Evolutionary conservation across 805 yeast genomes (phyloP).

Genomic region (Metschnikowia amazonensis): DNA sequence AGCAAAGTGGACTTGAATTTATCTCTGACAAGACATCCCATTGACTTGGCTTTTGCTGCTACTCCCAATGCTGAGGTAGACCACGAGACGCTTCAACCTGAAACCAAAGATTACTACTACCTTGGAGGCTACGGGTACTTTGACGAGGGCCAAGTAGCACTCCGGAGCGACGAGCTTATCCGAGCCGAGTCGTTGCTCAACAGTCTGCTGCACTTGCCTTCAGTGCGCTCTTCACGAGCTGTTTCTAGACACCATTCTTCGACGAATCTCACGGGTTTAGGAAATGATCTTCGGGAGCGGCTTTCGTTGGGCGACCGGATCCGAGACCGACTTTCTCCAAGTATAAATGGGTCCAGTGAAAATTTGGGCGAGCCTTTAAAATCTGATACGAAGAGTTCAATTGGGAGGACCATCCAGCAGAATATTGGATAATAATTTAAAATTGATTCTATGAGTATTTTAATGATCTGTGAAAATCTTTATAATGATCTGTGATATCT

Average conservation of each 20-base stretch:
- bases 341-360: conserved; percentile 3
- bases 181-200: conserved; percentile 31
- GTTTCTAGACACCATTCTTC: conserved; percentile 32
- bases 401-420: not conserved
- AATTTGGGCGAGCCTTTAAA: not conserved
- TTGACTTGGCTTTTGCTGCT: conserved; percentile 17
- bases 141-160: conserved; percentile 64
- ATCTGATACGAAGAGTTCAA: not conserved
- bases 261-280: conserved; percentile 21
- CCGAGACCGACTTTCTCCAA: conserved; percentile 30
- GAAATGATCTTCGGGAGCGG: conserved; percentile 26
- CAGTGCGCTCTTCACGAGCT: conserved; percentile 19
- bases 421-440: not conserved
- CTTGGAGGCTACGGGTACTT: conserved; percentile 88
- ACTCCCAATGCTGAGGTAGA: conserved; percentile 3
- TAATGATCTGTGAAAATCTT: no score
- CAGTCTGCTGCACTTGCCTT: conserved; percentile 22
- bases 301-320: conserved; percentile 35
- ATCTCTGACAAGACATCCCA: conserved; percentile 23
- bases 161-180: conserved; percentile 41
- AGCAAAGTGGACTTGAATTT: conserved; percentile 21
- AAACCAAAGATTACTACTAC: conserved; percentile 29
- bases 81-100: conserved; percentile 14
- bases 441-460: no score
- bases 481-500: no score